Conservation (phyloP, 805 yeast genomes). For the Deakozyma indianensis region DNA sequence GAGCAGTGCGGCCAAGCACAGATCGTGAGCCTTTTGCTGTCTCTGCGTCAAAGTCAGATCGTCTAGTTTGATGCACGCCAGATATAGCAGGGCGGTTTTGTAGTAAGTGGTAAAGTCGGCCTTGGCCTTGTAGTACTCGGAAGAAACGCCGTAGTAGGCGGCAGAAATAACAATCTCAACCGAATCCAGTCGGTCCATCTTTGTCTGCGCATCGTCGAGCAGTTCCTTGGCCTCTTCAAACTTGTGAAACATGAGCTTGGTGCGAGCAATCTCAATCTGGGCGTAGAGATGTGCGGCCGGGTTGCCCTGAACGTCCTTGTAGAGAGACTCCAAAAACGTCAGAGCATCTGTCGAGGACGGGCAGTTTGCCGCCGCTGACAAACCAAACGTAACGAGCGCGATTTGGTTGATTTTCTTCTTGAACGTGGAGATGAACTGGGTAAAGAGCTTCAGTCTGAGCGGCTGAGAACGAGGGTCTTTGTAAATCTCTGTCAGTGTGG, state of each 20-base stretch:
- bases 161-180: constrained; percentile 58
- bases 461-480: constrained; percentile 34
- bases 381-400: constrained; percentile 61
- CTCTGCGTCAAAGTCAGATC: constrained; percentile 26
- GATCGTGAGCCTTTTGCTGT: constrained; percentile 51
- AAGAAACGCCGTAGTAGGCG: constrained; percentile 66
- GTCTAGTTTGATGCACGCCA: constrained; percentile 53
- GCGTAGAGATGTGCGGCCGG: constrained; percentile 34
- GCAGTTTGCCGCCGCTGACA: constrained; percentile 34
- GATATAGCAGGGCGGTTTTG: constrained; percentile 62
- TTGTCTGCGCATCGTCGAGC: constrained; percentile 44
- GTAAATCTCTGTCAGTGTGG: constrained; percentile 47
- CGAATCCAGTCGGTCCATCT: constrained; percentile 37
- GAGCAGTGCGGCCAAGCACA: constrained; percentile 72
- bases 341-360: constrained; percentile 34
- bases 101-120: constrained; percentile 74
- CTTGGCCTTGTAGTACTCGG: constrained; percentile 59
- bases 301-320: constrained; percentile 29
- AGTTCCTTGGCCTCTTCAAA: constrained; percentile 49
- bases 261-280: constrained; percentile 62
- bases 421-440: constrained; percentile 53
- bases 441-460: constrained; percentile 52
- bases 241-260: constrained; percentile 41
- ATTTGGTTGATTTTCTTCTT: constrained; percentile 63
- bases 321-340: constrained; percentile 30